Conservation (phyloP, 2,329 filamentous ascomycete species). For the Colletotrichum melonis region DNA sequence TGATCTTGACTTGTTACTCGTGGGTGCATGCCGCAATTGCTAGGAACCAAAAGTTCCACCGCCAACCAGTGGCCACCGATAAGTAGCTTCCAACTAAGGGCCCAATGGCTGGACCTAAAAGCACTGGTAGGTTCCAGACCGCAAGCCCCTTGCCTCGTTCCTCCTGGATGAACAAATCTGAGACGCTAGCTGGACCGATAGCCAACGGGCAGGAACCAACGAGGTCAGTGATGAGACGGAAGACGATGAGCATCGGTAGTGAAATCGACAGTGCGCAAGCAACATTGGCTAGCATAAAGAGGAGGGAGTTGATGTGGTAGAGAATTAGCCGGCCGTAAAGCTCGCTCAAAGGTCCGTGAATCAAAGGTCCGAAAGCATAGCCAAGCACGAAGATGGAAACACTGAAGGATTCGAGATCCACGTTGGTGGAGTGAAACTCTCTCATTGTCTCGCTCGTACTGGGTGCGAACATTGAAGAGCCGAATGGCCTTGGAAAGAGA, state of each 20-base stretch:
- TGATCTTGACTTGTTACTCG: constrained; percentile 39
- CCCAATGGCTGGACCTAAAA: constrained; percentile 50
- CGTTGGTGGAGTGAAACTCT: background rate
- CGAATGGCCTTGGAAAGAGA: background rate
- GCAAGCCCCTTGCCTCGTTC: constrained; percentile 57
- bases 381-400: constrained; percentile 62
- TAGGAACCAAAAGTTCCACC: constrained; percentile 73
- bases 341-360: constrained; percentile 62
- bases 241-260: constrained; percentile 54
- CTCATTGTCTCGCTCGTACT: background rate
- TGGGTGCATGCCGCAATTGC: constrained; percentile 59
- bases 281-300: constrained; percentile 51
- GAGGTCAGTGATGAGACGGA: constrained; percentile 63
- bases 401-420: background rate
- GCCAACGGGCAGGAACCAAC: constrained; percentile 65
- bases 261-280: constrained; percentile 51
- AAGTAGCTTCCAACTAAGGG: constrained; percentile 68
- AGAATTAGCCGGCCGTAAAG: constrained; percentile 57
- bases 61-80: constrained; percentile 69
- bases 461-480: background rate
- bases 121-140: constrained; percentile 67
- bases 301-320: constrained; percentile 54
- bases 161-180: constrained; percentile 47
- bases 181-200: constrained; percentile 63
- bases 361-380: constrained; percentile 58